Conservation (phyloP, 495 filamentous ascomycete species). For the Penicillium pulvis region DNA sequence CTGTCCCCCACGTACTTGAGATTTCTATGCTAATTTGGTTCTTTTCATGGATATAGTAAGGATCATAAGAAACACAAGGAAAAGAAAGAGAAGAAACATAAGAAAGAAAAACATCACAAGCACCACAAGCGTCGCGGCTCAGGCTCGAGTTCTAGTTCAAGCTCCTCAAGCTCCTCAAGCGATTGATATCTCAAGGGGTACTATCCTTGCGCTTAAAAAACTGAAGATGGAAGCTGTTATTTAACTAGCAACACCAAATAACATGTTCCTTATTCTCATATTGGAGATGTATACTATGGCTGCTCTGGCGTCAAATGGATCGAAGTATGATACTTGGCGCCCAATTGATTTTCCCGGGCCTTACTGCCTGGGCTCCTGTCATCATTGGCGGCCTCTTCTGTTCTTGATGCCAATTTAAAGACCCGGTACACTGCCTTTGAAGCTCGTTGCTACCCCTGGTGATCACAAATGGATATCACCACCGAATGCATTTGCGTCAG, state of each 20-base stretch:
- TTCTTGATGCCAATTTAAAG: no score
- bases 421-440: no score
- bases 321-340: no score
- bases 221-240: neutral
- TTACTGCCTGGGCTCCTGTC: no score
- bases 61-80: neutral
- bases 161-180: slow-evolving; percentile 1
- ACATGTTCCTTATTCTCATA: no score
- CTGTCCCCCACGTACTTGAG: neutral
- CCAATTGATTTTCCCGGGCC: no score
- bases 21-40: neutral
- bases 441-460: no score
- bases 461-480: no score
- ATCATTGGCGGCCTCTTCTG: no score
- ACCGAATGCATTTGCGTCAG: no score
- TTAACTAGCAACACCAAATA: neutral
- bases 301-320: no score
- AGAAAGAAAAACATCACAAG: slow-evolving; percentile 5
- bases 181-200: neutral
- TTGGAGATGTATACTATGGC: no score
- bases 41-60: neutral
- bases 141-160: slow-evolving; percentile 5
- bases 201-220: neutral
- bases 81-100: slow-evolving; percentile 10
- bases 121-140: slow-evolving; percentile 6